These are phyloP conservation scores for Umbelopsis sp. DNA, from an alignment of 371 early-diverging fungal genomes.

Conservation along the genomic window DNA sequence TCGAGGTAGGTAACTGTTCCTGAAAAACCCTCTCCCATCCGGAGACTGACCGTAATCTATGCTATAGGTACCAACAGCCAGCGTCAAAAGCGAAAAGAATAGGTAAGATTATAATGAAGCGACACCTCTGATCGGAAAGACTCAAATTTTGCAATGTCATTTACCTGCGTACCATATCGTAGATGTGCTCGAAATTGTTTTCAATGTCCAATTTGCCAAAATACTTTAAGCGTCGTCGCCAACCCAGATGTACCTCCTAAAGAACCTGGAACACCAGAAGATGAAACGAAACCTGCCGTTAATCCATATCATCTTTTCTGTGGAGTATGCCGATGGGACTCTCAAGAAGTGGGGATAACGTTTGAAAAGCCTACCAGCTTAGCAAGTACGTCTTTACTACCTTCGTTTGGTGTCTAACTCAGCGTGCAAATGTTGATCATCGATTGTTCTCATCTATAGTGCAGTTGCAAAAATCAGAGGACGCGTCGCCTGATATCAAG, in stretches of 20 bases:
- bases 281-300: conserved; percentile 26
- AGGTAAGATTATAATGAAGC: conserved; percentile 47
- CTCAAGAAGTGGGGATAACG: conserved; percentile 83
- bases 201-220: conserved; percentile 89
- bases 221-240: conserved; percentile 81
- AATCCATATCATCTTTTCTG: conserved; percentile 74
- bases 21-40: background rate
- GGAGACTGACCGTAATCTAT: background rate
- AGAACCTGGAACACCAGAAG: conserved; percentile 26
- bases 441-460: conserved; percentile 35
- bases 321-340: conserved; percentile 91
- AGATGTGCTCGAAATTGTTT: conserved; percentile 96
- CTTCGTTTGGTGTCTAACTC: background rate
- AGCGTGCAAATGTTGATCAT: background rate
- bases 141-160: background rate
- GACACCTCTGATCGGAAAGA: background rate
- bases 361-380: conserved; percentile 94
- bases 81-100: conserved; percentile 91
- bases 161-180: background rate
- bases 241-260: conserved; percentile 53
- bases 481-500: conserved; percentile 68
- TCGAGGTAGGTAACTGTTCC: conserved; percentile 62
- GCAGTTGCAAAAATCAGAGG: conserved; percentile 79
- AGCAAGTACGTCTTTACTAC: conserved; percentile 58
- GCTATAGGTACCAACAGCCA: conserved; percentile 80